Evolutionary conservation across 768 basidiomycete species (phyloP), one percentile per base, ranked within the genome.

Genomic region (Suillus alpinus): DNA sequence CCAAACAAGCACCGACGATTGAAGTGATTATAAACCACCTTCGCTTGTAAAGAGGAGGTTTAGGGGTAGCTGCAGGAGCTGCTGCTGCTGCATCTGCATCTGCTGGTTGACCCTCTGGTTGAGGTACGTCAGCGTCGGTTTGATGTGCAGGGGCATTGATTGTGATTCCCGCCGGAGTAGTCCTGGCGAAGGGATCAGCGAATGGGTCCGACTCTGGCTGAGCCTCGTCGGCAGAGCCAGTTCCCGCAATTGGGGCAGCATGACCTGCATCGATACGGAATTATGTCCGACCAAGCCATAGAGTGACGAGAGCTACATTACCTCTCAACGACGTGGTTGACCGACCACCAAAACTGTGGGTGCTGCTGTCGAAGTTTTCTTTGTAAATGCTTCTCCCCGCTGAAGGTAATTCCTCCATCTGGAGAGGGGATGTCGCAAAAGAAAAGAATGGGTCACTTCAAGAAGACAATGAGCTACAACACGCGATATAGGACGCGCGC

Each of bases 21-120:
- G 78, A 77, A 32, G 81, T 78, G 62, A 88, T 80, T 61, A 89
- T 85, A 76, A 89, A 88, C 78, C 80, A 83, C 44, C 81, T 80
- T 62, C 77, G 81, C 69, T 83, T 87, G 76, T 86, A 88, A 59
- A 88, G 79, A 14, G 84, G 85, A 34, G 67, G 68, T 59, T 63
- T 65, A 8, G 56, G 61, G 20, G 51, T 43, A 58, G 52, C 52
- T 10, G 52, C 53, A 12, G 65, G 50, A 13, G 62, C 16, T 9
- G 62, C 16, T 9, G 47, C 16, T 6, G 58, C 55, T 39, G 53
- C 49, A 39, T 60, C 56, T 2, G 40, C 12, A 13, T 61, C 60
- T 26, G 39, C 5, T 31, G 14, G 32, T 44, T 23, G 46, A 52
- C 49, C 23, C 46, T 57, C 8, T 26, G 23, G 1, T 44, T 59